Base-by-base conservation (phyloP, 176 grass and related monocot species). In the Avena eriantha region DNA sequence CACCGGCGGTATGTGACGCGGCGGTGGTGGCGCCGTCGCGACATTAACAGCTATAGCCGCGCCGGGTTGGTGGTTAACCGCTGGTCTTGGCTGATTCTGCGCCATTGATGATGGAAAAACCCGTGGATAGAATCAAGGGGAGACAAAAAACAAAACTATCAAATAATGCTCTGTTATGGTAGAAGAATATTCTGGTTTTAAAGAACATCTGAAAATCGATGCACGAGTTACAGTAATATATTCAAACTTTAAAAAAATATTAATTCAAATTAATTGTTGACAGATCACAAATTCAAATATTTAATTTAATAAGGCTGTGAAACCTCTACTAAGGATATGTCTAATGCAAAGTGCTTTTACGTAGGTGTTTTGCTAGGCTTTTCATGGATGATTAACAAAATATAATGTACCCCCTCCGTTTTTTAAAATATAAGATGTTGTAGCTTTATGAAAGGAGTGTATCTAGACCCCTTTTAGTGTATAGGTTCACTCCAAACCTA, bases 51-150 rank as follows among this genome's bases (percentile, higher is more conserved):
- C 47, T 1, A 4, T 3, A 1, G 16, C 4, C 6, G 50, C 10
- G n/a, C 70, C 14, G 14, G 10, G 8, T 7, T 84, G 57, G 67
- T 58, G 36, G 49, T 33, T 84, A 41, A 46, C 1, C 9, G 5
- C 12, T 2, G 50, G 39, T 57, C 75, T 14, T 29, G 57, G 24
- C 46, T 82, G 76, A 79, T 90, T 84, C 93, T 92, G 81, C 13
- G 3, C 10, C 10, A 69, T 57, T 24, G 55, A 72, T 48, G 2
- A 10, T 1, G 26, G 26, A 43, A 53, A 34, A 26, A 33, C 41
- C 35, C 49, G 82, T 3, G 48, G 21, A 74, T 45, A 35, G 35
- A 46, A 56, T 26, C 17, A 47, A 23, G 43, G 1, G 23, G 31
- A 31, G 7, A 5, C 22, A 7, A 10, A 8, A 16, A 3, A 14